Base-by-base conservation (phyloP, 495 filamentous ascomycete species). In the Thozetella sp. region DNA sequence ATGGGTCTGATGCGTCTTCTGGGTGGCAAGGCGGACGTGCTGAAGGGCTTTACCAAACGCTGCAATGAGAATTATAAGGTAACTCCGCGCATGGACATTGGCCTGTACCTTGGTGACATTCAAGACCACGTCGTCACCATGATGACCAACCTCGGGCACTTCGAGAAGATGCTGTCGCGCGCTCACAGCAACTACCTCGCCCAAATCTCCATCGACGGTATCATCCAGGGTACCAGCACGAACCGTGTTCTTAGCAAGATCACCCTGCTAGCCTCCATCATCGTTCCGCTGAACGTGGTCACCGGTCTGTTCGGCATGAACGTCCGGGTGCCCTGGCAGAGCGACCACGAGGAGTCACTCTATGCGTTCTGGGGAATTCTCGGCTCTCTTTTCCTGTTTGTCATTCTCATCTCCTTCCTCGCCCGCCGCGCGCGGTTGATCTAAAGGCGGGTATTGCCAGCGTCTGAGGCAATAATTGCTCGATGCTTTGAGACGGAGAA, bases 91-190 rank as follows among this genome's bases (percentile, higher is more conserved):
- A 93, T 92, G 72, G 95, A 99, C 70, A 97, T 99, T 66, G 95
- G 93, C 15, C 83, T 99, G 60, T 99, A 98, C 67, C 80, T 99
- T 2, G 91, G 92, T 60, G 95, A 99, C 78, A 96, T 98, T 61
- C 95, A 99, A 71, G 95, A 99, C 76, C 95, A 99, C 82, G 94
- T 99, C 30, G 92, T 99, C 27, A 98, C 95, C 60, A 97, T 98
- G 95, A 96, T 96, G 86, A 91, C 88, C 63, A 99, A 97, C 72
- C 76, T 99, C 55, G 87, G 85, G 11, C 95, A 99, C 69, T 97
- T 95, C 64, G 96, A 99, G 71, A 97, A 97, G 79, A 97, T 99
- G 84, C 86, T 99, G 55, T 92, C 90, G 6, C 90, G 96, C 22
- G 89, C 88, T n/a, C 96, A 98, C 77, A 89, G 89, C 76, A 99